phyloP scores from a whole-genome alignment of 805 yeast species.

The Ogataea salicorniae region DNA sequence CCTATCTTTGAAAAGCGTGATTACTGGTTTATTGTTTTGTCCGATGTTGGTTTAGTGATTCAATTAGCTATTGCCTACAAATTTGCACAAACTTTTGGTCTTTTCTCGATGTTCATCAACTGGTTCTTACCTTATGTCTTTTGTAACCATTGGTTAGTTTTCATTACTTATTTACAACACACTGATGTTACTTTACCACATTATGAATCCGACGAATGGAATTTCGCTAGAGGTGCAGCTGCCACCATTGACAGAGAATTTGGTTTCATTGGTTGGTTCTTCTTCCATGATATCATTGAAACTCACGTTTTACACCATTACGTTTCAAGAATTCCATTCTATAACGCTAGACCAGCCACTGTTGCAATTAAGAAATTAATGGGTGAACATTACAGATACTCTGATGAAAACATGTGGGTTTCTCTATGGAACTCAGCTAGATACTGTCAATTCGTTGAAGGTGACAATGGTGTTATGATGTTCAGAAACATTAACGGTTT shows the following conservation, averaged over 20 bases:
- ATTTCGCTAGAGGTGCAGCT: constrained; percentile 84
- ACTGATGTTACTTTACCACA: constrained; percentile 77
- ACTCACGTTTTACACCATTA: constrained; percentile 88
- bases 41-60: constrained; percentile 65
- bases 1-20: constrained; percentile 72
- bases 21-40: constrained; percentile 62
- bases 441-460: constrained; percentile 69
- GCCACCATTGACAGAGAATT: constrained; percentile 83
- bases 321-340: constrained; percentile 80
- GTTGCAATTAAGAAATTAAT: constrained; percentile 75
- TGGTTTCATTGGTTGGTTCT: constrained; percentile 70
- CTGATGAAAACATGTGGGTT: constrained; percentile 69
- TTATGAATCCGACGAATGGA: constrained; percentile 73
- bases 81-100: constrained; percentile 60
- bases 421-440: constrained; percentile 60
- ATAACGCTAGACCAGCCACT: constrained; percentile 77
- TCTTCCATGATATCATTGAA: constrained; percentile 86
- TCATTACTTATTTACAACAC: constrained; percentile 81
- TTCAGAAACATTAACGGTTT: constrained; percentile 64
- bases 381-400: constrained; percentile 72
- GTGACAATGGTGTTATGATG: constrained; percentile 67
- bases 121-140: constrained; percentile 74
- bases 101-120: constrained; percentile 55
- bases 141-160: constrained; percentile 88
- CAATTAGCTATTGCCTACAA: constrained; percentile 50